Evolutionary conservation across 257 asterid genomes (phyloP).

Genomic region (Handroanthus guayacan): DNA sequence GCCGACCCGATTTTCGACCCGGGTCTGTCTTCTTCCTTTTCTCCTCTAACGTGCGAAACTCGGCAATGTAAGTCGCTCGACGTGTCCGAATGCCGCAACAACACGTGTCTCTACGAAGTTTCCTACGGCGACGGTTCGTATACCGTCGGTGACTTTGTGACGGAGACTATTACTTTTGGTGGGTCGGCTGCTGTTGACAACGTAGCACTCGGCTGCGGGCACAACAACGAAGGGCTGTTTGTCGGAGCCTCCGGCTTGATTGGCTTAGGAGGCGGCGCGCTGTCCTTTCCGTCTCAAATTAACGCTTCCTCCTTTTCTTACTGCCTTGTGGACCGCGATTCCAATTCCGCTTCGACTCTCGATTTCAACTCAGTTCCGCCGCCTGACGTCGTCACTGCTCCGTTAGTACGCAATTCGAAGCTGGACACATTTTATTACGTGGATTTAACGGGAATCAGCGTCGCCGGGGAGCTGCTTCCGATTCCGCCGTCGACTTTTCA

Average conservation of each 20-base stretch:
- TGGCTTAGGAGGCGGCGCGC: slow-evolving; percentile 90
- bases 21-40: slow-evolving; percentile 63
- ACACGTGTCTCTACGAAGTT: slow-evolving; percentile 82
- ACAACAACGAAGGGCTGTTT: slow-evolving; percentile 84
- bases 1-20: slow-evolving; percentile 98
- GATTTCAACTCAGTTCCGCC: slow-evolving; percentile 63
- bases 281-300: slow-evolving; percentile 84
- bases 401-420: slow-evolving; percentile 66
- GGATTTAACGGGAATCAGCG: slow-evolving; percentile 74
- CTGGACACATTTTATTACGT: slow-evolving; percentile 74
- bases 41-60: slow-evolving; percentile 70
- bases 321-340: slow-evolving; percentile 91
- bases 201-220: slow-evolving; percentile 95
- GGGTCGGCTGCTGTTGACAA: slow-evolving; percentile 62
- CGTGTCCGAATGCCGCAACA: slow-evolving; percentile 77
- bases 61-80: slow-evolving; percentile 82
- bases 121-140: slow-evolving; percentile 97
- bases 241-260: slow-evolving; percentile 90
- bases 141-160: slow-evolving; percentile 90
- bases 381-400: slow-evolving; percentile 66
- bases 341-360: slow-evolving; percentile 74
- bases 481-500: slow-evolving; percentile 58
- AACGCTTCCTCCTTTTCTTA: slow-evolving; percentile 81
- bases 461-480: slow-evolving; percentile 61
- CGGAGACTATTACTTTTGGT: slow-evolving; percentile 73